These are phyloP conservation scores for Penicillium sp. DNA, from an alignment of 2,329 filamentous ascomycete species.

Conservation along the genomic window DNA sequence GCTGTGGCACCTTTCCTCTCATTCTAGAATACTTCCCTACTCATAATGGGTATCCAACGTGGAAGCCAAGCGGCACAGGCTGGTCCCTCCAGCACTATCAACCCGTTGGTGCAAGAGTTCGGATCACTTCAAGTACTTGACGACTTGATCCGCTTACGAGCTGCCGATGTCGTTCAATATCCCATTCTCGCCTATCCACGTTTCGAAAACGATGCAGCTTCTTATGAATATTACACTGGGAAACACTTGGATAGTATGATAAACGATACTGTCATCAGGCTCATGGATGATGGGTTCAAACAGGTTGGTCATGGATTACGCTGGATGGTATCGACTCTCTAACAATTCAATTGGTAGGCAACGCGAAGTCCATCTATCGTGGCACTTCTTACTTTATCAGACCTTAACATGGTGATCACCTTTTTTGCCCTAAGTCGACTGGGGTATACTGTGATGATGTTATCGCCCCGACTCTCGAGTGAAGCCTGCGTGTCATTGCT, in stretches of 20 bases:
- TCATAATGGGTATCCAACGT: conserved; percentile 20
- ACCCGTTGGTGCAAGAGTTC: conserved; percentile 28
- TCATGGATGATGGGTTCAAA: conserved; percentile 33
- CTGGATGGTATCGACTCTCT: neutral
- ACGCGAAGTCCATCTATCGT: conserved; percentile 25
- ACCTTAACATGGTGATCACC: conserved; percentile 42
- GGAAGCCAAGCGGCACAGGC: conserved; percentile 6
- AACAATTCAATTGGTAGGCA: conserved; percentile 9
- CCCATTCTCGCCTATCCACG: conserved; percentile 44
- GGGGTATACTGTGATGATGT: conserved; percentile 43
- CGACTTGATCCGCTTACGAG: conserved; percentile 42
- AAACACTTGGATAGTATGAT: conserved; percentile 34
- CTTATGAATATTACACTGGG: conserved; percentile 43
- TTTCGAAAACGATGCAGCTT: conserved; percentile 27
- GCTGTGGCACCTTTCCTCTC: neutral
- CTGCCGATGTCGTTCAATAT: conserved; percentile 36
- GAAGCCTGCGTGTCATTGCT: conserved; percentile 42
- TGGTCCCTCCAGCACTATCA: conserved; percentile 4
- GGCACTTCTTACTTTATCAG: conserved; percentile 41
- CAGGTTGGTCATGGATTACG: conserved; percentile 5
- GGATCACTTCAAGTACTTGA: conserved; percentile 43
- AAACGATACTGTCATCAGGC: conserved; percentile 32
- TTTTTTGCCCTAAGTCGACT: conserved; percentile 47
- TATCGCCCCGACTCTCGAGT: conserved; percentile 44
- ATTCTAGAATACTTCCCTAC: neutral